Base-by-base conservation (phyloP, 805 yeast genomes). In the Metschnikowia borealis region DNA sequence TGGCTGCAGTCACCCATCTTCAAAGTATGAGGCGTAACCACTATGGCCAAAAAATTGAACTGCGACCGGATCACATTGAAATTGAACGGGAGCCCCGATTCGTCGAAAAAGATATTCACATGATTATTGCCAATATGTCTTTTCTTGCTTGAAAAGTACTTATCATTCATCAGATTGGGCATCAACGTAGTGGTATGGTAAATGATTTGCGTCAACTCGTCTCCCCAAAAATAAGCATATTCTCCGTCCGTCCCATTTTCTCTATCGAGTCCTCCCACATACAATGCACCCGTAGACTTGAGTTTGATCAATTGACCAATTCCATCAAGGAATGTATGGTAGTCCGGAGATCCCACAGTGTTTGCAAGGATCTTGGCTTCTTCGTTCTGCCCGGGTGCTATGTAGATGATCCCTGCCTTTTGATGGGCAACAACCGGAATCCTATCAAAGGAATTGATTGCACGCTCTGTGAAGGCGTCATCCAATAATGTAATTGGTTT, bases 91-190 rank as follows among this genome's bases (percentile, higher is more conserved):
- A 67, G 65, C 5, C 74, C 77, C 2, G 89, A 81, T 58, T 89
- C 96, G 60, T 89, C 88, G 70, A 83, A 90, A 63, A 78, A 89
- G 21, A 89, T 81, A 61, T 85, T 87, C 50, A 89, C 94, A 64
- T 82, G 84, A 62, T 89, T 80, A 68, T 89, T 89, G 6, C 97
- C 97, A 54, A 89, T 85, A 63, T 89, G 97, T 49, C 90, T 70
- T 66, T 89, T 89, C 67, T 89, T 89, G 63, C 76, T 62, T 14
- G 83, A 76, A 29, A 66, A 71, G 15, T 62, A 60, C 3, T 64
- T 62, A 55, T 84, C 85, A 14, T 63, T 59, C 2, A 59, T 65
- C 36, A 55, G 57, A 45, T 75, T 71, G 2, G 91, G 89, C 96
- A 89, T 89, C 77, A 89, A 66, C 0, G 96, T 87, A 2, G 90